Conservation (phyloP, 768 basidiomycete genomes). For the Neoboletus brunneissimus region DNA sequence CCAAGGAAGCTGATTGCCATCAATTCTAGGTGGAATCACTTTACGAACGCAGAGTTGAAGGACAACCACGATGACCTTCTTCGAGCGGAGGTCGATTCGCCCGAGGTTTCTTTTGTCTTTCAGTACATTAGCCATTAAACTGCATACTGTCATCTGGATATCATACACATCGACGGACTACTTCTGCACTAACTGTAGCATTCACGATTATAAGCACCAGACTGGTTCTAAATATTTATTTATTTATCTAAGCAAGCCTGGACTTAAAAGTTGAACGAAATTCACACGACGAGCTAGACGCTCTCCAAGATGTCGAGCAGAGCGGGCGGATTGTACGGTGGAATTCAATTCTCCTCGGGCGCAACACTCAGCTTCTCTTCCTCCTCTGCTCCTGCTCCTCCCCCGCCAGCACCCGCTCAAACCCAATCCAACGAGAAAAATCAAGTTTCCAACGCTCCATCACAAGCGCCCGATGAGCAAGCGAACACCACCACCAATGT, state of each 20-base stretch:
- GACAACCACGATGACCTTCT: constrained; percentile 95
- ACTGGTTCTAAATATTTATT: neutral
- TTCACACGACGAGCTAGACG: constrained; percentile 21
- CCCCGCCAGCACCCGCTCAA: constrained; percentile 16
- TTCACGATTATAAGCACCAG: too few relatives aligned
- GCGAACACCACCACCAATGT: constrained; percentile 21
- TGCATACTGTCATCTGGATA: neutral
- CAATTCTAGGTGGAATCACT: constrained; percentile 88
- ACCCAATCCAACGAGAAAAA: constrained; percentile 18
- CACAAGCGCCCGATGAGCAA: constrained; percentile 25
- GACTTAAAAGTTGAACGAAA: neutral
- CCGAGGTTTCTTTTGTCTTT: constrained; percentile 92
- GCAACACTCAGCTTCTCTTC: constrained; percentile 49
- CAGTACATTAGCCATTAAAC: constrained; percentile 88
- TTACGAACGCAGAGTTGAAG: constrained; percentile 81
- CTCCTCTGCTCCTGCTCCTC: constrained; percentile 35
- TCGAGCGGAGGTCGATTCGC: constrained; percentile 79
- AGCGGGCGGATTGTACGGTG: constrained; percentile 84
- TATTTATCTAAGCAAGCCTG: neutral
- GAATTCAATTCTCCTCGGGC: constrained; percentile 78
- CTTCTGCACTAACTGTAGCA: too few relatives aligned
- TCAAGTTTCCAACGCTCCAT: constrained; percentile 17
- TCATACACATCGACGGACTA: constrained; percentile 14
- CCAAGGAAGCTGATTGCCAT: neutral
- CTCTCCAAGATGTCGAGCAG: constrained; percentile 61